Base-by-base conservation (phyloP, 371 early-diverging fungal genomes). In the Syncephalastrum sp. region DNA sequence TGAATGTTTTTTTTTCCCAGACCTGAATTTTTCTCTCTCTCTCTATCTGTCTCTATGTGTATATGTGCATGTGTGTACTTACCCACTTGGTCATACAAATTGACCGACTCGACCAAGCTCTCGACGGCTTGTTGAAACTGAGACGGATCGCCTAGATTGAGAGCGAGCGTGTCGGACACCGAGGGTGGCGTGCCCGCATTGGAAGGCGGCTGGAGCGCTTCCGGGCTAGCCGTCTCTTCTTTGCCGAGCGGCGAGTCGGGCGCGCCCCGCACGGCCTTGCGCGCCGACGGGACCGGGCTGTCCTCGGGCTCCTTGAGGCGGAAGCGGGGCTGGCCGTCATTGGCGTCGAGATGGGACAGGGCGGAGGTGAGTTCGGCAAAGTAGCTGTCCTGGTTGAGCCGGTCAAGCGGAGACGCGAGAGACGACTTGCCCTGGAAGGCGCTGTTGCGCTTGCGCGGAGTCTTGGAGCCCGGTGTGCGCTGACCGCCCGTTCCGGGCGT, bases 31-130 rank as follows among this genome's bases (percentile, higher is more conserved):
- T 33, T 33, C 8, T 33, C 10, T 33, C 8, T 29, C 6, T 56
- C 17, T 5, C n/a, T 27, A 41, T 8, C 12, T 29, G 3, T 29
- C 0, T 51, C 12, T 21, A 21, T 21, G 21, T 21, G 21, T 21
- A 2, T 2, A 21, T 21, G 21, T 21, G 21, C 21, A 21, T 21
- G 21, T 21, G 21, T 21, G 13, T 44, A 43, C 60, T 49, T 67
- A 75, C 70, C 82, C 44, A 88, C 77, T 66, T 94, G 93, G 57
- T 94, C 95, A 50, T 86, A 90, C 16, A 94, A 75, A 56, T 91
- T 91, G 16, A 86, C 82, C 10, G 91, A 91, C 14, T 67, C 67
- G 16, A 69, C 61, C 14, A 93, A 71, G 51, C 83, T 75, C 12
- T 74, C 70, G 38, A 89, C 78, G 15, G 94, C 93, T 15, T 75